Evolutionary conservation across 352 stramenopile species (phyloP), one percentile per base, ranked within the genome.

Genomic region (Phytophthora megakarya): DNA sequence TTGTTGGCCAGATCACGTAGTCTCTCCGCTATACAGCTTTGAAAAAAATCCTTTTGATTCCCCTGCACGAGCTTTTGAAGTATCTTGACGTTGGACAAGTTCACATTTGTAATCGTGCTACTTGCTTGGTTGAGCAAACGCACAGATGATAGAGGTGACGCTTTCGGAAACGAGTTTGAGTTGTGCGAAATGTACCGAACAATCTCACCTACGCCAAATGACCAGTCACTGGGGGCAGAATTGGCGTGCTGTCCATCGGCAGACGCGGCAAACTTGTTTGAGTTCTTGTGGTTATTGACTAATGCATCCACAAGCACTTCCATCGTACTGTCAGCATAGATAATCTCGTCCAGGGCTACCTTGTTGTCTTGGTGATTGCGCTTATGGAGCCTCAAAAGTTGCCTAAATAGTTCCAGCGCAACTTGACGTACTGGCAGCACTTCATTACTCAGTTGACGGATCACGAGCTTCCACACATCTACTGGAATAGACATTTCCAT

Each of bases 171-270:
- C n/a, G 75, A 68, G 16, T 73, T 66, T 0, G 66, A 54, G 16
- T 55, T 79, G 40, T 66, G 77, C 1, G 78, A 81, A 23, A 91
- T 52, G 52, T 82, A 81, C 5, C 70, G 67, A 33, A 92, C 65
- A 0, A 90, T 61, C 32, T 91, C 82, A 26, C 71, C 82, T 22
- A 93, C 82, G 21, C 85, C 85, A 51, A 92, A 85, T 19, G 81
- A 91, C 85, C 85, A 93, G 45, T 89, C 75, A 22, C 76, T 88
- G 0, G 84, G 82, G 0, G 84, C 82, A 11, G 75, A 85, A 44
- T 88, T 74, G 1, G 81, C 78, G 37, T 89, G 81, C 28, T 92
- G 81, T 0, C 83, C 81, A 69, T 92, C 83, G 0, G 83, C 81
- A 25, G 84, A 91, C 10, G 81, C 75, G 13, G 76, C 67, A 56